These are phyloP conservation scores for Artemisia annua DNA, from an alignment of 129 eudicot genomes.

Conservation along the genomic window DNA sequence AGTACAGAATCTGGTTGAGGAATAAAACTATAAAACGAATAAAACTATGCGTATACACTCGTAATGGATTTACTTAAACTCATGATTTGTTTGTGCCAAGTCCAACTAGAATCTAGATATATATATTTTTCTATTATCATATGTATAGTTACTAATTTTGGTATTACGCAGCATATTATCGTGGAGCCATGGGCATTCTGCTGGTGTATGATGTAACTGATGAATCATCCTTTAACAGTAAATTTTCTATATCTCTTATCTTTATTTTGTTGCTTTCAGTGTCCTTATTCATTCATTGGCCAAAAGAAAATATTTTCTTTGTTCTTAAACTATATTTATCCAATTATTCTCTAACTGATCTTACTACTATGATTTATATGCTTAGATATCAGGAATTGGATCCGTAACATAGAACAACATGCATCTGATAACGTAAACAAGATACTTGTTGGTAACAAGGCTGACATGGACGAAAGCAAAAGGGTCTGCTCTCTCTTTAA, in stretches of 20 bases:
- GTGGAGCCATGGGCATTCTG: slow-evolving; percentile 96
- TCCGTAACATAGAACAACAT: slow-evolving; percentile 91
- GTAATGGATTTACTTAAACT: too few relatives aligned
- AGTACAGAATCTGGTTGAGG: too few relatives aligned
- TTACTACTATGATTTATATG: slow-evolving; percentile 19
- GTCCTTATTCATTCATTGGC: not conserved
- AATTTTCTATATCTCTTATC: slow-evolving; percentile 24
- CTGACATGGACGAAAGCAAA: slow-evolving; percentile 96
- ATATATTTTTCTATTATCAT: too few relatives aligned
- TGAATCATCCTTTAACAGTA: slow-evolving; percentile 88
- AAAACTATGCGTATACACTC: too few relatives aligned
- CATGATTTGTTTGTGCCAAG: too few relatives aligned
- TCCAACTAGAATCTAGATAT: too few relatives aligned
- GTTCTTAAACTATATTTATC: not conserved
- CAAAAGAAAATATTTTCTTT: not conserved
- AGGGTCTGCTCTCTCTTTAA: slow-evolving; percentile 40
- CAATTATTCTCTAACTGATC: slow-evolving; percentile 7
- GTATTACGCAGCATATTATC: slow-evolving; percentile 78
- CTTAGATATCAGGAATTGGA: slow-evolving; percentile 90
- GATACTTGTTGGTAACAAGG: slow-evolving; percentile 86
- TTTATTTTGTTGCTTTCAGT: not conserved
- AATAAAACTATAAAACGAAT: too few relatives aligned
- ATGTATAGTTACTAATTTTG: not conserved
- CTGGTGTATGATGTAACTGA: slow-evolving; percentile 94
- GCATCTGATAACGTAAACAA: slow-evolving; percentile 95